These are phyloP conservation scores for Paraphysoderma sedebokerense DNA, from an alignment of 371 early-diverging fungal species.

Conservation along the genomic window DNA sequence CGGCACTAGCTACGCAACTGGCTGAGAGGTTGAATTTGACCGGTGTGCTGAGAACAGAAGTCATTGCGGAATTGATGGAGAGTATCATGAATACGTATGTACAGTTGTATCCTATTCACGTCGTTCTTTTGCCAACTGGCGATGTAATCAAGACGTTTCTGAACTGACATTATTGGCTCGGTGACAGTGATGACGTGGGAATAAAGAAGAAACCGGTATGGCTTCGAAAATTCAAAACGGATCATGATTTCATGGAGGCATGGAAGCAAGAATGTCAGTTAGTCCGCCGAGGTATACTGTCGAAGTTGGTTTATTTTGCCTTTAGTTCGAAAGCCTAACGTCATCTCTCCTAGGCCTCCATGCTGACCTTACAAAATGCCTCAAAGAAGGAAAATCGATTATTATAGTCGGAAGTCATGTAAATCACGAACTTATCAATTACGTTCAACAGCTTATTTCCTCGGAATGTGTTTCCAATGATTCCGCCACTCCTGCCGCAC, in stretches of 20 bases:
- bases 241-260: background rate
- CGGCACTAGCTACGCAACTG: conserved; percentile 15
- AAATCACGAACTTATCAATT: conserved; percentile 11
- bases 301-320: background rate
- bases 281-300: background rate
- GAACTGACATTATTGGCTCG: background rate
- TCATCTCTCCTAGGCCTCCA: conserved; percentile 6
- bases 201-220: background rate
- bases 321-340: background rate
- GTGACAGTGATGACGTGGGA: background rate
- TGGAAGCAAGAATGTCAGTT: conserved; percentile 8
- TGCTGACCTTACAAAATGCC: conserved; percentile 14
- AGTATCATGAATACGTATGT: too few relatives aligned
- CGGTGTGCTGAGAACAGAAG: conserved; percentile 17
- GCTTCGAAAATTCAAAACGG: background rate
- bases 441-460: too few relatives aligned
- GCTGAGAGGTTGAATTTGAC: conserved; percentile 18
- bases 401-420: conserved; percentile 19
- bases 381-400: conserved; percentile 20
- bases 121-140: background rate
- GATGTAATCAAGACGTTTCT: background rate
- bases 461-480: too few relatives aligned
- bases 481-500: too few relatives aligned
- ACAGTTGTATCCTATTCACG: too few relatives aligned
- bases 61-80: conserved; percentile 17